phyloP scores from a whole-genome alignment of 441 rosid genomes.

The Erodium moschatum region DNA sequence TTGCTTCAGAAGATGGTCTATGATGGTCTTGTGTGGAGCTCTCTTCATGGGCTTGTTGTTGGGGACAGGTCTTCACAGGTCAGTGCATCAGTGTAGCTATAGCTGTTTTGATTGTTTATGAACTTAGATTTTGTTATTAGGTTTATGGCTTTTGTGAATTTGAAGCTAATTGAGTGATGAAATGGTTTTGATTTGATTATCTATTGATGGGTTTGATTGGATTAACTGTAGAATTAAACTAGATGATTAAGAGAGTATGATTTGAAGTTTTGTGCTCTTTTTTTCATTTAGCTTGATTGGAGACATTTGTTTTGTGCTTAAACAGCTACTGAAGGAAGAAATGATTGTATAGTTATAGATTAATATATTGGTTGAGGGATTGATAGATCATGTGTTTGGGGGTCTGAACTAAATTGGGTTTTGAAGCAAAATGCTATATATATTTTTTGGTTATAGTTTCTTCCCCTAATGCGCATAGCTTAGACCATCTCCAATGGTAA shows the following conservation, averaged over 20 bases:
- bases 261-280: not conserved
- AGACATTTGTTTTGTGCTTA: not conserved
- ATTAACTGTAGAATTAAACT: not conserved
- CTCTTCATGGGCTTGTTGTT: constrained; percentile 86
- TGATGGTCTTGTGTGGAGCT: constrained; percentile 95
- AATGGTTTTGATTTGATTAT: not conserved
- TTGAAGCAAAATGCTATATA: not conserved
- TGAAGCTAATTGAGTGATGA: not conserved
- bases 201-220: not conserved
- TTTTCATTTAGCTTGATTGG: not conserved
- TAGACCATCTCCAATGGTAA: too few species aligned
- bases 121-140: not conserved
- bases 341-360: not conserved
- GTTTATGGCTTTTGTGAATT: not conserved
- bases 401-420: not conserved
- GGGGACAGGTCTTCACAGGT: constrained; percentile 75
- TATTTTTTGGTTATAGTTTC: not conserved
- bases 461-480: not conserved
- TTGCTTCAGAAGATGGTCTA: constrained; percentile 59
- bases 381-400: not conserved
- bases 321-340: not conserved
- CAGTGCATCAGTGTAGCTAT: not conserved
- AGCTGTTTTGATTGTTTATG: not conserved
- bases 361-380: not conserved
- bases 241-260: too few species aligned